Evolutionary conservation across 2,329 filamentous ascomycete species (phyloP), one percentile per base, ranked within the genome.

Genomic region (Xylariaceae sp.): DNA sequence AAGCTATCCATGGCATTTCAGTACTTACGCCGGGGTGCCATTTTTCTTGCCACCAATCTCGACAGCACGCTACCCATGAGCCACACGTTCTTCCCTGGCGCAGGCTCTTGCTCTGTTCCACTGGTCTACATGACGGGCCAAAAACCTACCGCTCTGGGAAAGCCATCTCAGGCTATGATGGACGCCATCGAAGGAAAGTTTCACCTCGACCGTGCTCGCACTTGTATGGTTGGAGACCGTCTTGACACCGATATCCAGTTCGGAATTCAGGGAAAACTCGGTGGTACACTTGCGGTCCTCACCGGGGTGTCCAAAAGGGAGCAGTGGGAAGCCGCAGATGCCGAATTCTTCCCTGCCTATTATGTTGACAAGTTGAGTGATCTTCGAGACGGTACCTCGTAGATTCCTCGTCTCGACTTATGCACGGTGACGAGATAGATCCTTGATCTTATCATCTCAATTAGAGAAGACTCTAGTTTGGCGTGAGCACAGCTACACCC

Each of bases 141-240:
- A 66, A 77, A 87, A 61, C 92, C 94, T 1, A 71, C 90, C 31
- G 84, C 89, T 3, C 73, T 97, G 38, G 94, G 94, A 1, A 99
- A 99, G 73, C 94, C 94, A 3, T 96, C 90, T 66, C 90, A 96
- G 74, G 92, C 92, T 4, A 99, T 99, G 94, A 96, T 99, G 92
- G 92, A 97, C 68, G 90, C 94, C 3, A 87, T 99, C 49, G 92
- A 97, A 75, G 92, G 92, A 51, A 96, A 95, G 70, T 96, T 97
- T 69, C 79, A 87, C 58, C 86, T 99, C 47, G 85, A 97, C 67
- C 81, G 91, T 35, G 81, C 78, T 52, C 83, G 83, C 59, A 89
- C 94, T 1, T 97, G 94, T 71, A 99, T 99, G 94, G 81, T 99
- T 39, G 94, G 94, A 6, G 94, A 99, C 68, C 80, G 94, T 30